Evolutionary conservation across 2,329 filamentous ascomycete genomes (phyloP).

Genomic region (Cryphonectria radicalis): DNA sequence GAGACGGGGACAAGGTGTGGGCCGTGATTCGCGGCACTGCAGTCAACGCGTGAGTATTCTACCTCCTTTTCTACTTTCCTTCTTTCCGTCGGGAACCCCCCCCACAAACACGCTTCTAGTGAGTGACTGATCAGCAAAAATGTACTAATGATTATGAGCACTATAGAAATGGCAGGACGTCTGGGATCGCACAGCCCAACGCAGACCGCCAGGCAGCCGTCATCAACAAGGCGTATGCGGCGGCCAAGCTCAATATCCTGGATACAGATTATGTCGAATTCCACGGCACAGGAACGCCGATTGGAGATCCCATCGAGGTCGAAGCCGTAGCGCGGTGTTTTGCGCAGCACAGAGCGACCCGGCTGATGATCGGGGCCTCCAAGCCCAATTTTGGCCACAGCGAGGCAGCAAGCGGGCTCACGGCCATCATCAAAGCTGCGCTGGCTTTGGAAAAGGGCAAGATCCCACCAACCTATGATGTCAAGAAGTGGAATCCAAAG

Average conservation of each 20-base stretch:
- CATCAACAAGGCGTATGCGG: constrained; percentile 14
- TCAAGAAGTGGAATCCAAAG: neutral
- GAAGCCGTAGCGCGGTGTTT: neutral
- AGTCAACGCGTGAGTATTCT: neutral
- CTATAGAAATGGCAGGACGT: constrained; percentile 30
- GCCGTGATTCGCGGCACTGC: neutral
- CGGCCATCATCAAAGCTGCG: constrained; percentile 39
- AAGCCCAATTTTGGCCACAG: constrained; percentile 38
- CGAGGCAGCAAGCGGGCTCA: constrained; percentile 33
- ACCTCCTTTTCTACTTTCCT: neutral
- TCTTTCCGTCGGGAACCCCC: neutral
- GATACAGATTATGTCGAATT: neutral
- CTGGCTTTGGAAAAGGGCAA: constrained; percentile 37
- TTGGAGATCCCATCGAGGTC: neutral
- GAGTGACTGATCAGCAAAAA: no score
- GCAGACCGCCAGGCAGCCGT: constrained; percentile 21
- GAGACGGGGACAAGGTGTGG: neutral
- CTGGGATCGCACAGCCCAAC: neutral
- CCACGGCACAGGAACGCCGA: neutral
- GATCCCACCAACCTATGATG: constrained; percentile 36
- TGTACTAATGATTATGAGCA: neutral
- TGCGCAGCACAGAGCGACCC: neutral
- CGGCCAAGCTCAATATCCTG: constrained; percentile 9
- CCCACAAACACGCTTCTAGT: no score
- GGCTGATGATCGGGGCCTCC: constrained; percentile 20